Percentiles rank a stretch among this genome's conserved stretches.
These are phyloP conservation scores for Trichoderma koningii DNA, from an alignment of 2,329 filamentous ascomycete genomes.

Conservation along the genomic window DNA sequence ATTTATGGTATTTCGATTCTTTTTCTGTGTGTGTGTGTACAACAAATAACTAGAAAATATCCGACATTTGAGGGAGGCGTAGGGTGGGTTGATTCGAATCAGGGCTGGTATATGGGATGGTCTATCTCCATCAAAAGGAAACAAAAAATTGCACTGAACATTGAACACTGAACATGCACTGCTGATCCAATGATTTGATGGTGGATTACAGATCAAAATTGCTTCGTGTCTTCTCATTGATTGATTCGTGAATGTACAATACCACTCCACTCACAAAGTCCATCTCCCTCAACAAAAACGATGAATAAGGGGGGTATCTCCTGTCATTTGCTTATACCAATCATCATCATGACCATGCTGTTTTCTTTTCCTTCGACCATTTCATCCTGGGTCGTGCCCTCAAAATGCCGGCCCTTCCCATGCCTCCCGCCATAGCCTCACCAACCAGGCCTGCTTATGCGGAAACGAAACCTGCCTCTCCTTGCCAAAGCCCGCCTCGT, in stretches of 20 bases:
- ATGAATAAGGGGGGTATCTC: no score
- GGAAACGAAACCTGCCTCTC: constrained; percentile 84
- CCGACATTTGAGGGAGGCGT: constrained; percentile 17
- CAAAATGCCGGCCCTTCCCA: constrained; percentile 72
- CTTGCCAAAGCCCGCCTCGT: constrained; percentile 77
- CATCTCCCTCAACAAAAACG: no score
- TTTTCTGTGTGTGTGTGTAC: neutral
- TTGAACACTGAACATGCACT: neutral
- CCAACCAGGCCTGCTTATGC: constrained; percentile 88
- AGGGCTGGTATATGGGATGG: constrained; percentile 4
- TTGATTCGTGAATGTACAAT: neutral
- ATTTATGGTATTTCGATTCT: neutral
- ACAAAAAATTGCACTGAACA: constrained; percentile 1
- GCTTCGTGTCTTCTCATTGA: neutral
- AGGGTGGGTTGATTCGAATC: constrained; percentile 17
- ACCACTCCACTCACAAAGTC: neutral
- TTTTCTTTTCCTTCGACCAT: no score
- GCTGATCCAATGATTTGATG: no score
- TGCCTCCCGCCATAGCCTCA: constrained; percentile 75
- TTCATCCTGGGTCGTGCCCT: no score
- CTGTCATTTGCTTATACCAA: neutral
- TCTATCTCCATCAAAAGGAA: constrained; percentile 8
- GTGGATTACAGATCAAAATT: neutral
- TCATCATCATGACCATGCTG: no score
- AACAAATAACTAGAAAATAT: constrained; percentile 24